Evolutionary conservation across 352 stramenopile species (phyloP).

Genomic region (Pythium dissotocum): DNA sequence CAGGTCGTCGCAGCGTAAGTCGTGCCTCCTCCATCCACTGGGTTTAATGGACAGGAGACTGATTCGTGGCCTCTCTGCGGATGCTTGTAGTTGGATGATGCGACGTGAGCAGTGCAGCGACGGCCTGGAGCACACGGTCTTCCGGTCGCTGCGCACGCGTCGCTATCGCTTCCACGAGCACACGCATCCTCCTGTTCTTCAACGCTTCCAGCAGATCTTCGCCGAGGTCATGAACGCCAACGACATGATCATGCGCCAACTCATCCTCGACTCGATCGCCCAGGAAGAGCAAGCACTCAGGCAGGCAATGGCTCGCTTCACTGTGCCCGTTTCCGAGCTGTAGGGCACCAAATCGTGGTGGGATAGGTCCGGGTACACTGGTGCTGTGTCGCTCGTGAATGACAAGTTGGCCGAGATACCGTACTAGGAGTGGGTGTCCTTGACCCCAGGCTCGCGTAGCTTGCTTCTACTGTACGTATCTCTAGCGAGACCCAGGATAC

Average conservation of each 20-base stretch:
- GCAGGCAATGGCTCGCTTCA: too few relatives aligned
- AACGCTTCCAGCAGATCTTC: background rate
- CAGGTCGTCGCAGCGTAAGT: constrained; percentile 41
- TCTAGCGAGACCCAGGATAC: too few relatives aligned
- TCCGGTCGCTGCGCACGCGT: background rate
- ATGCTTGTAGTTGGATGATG: background rate
- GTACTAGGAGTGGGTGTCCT: too few relatives aligned
- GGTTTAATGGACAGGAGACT: background rate
- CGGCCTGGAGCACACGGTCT: background rate
- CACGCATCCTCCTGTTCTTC: background rate
- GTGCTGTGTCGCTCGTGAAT: too few relatives aligned
- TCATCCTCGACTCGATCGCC: background rate
- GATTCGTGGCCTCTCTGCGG: background rate
- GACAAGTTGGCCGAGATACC: too few relatives aligned
- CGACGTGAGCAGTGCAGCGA: constrained; percentile 2
- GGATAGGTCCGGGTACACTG: too few relatives aligned
- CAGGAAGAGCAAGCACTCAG: background rate
- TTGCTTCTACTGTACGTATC: too few relatives aligned
- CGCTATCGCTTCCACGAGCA: background rate
- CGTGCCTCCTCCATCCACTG: too few relatives aligned
- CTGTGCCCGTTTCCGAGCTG: too few relatives aligned
- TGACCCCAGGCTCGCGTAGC: too few relatives aligned
- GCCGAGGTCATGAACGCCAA: background rate
- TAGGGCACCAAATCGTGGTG: too few relatives aligned
- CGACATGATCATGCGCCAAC: background rate